phyloP scores from a whole-genome alignment of 148 eudicot species.

The Chenopodium berlandieri region DNA sequence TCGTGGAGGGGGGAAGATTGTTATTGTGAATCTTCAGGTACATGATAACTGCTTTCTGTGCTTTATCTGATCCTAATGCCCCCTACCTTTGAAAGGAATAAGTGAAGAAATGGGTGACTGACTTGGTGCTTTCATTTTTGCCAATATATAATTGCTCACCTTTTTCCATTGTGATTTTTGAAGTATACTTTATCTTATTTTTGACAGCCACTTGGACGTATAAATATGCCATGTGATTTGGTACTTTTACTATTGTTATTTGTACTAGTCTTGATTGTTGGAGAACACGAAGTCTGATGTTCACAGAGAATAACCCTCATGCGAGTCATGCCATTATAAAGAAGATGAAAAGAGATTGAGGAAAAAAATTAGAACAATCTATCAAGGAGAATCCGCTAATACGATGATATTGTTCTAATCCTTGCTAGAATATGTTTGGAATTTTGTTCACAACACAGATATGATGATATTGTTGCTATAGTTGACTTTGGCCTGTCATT shows the following conservation, averaged over 20 bases:
- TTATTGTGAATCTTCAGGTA: slow-evolving; percentile 99
- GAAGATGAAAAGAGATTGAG: too few species aligned
- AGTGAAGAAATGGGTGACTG: neutral
- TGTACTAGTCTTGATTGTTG: neutral
- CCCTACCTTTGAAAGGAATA: neutral
- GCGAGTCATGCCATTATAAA: too few species aligned
- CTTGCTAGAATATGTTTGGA: too few species aligned
- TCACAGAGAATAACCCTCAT: neutral
- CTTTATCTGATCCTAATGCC: neutral
- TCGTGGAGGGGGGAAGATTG: slow-evolving; percentile 80
- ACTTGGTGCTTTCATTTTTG: neutral
- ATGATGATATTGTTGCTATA: too few species aligned
- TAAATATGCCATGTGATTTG: neutral
- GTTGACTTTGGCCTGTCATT: neutral
- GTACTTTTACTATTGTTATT: neutral
- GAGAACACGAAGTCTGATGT: neutral
- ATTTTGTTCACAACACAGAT: too few species aligned
- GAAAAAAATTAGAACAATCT: too few species aligned
- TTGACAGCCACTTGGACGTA: too few species aligned
- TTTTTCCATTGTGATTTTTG: too few species aligned
- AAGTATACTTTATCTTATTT: too few species aligned
- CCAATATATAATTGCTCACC: too few species aligned
- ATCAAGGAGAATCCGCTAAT: too few species aligned
- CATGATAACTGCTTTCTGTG: neutral
- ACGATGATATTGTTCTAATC: too few species aligned